Base-by-base conservation (phyloP, 805 yeast species). In the Cyberlindnera subsufficiens region DNA sequence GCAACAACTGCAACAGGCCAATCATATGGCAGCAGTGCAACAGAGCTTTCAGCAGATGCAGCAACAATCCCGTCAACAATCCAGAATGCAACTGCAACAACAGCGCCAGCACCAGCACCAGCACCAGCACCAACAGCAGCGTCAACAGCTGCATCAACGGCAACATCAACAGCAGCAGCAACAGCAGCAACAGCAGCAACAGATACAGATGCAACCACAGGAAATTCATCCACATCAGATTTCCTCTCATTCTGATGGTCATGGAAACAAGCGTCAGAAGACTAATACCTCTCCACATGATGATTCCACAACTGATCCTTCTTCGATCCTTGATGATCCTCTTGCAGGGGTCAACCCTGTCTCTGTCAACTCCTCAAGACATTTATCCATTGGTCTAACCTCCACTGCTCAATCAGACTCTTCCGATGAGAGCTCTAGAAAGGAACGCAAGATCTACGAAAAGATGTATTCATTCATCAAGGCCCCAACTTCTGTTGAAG, bases 401-500 rank as follows among this genome's bases (percentile, higher is more conserved):
- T 37, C 44, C 16, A 37, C 36, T 7, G 18, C 30, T 19, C 18
- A 17, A 8, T 15, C 39, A 3, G 42, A 39, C 8, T 8, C 27
- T 6, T 11, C 40, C 3, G 40, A 38, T 10, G 38, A 31, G 13
- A 14, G 32, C 5, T 31, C 34, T 6, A 25, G 34, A 36, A 52
- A 51, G 35, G 54, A 55, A 17, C 54, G 60, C 7, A 64, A 59
- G 42, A 39, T 56, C 4, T 61, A 58, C 42, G 55, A 55, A 17
- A 64, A 63, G 38, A 58, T 55, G 14, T 68, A 67, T 44, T 59
- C 64, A 16, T 68, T 69, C 47, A 53, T 67, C 32, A 67, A 66
- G 45, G 70, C 72, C 0, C 73, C 74, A 14, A 66, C 64, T n/a
- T 58, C 74, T 3, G 73, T 75, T 1, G 53, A 64, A 32, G 81